phyloP scores from a whole-genome alignment of 129 eudicot species.

The Daucus carota region DH1_v3.0 NC_030381.2:36308501-36309000 shows the following conservation, averaged over 20 bases:
- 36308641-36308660: slow-evolving; percentile 80
- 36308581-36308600: slow-evolving; percentile 79
- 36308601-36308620: slow-evolving; percentile 81
- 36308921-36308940: slow-evolving; percentile 78
- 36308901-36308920: slow-evolving; percentile 92
- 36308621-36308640: slow-evolving; percentile 77
- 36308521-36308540: slow-evolving; percentile 83
- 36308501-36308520: slow-evolving; percentile 93
- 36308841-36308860: slow-evolving; percentile 91
- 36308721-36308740: slow-evolving; percentile 71
- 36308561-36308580: slow-evolving; percentile 71
- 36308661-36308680: slow-evolving; percentile 79
- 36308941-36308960: slow-evolving; percentile 98
- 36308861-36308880: slow-evolving; percentile 90
- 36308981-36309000: slow-evolving; percentile 93
- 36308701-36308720: slow-evolving; percentile 66
- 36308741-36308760: slow-evolving; percentile 66
- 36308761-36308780: slow-evolving; percentile 94
- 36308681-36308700: slow-evolving; percentile 75
- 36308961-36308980: slow-evolving; percentile 95
- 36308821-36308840: slow-evolving; percentile 94
- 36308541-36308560: slow-evolving; percentile 85
- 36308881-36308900: slow-evolving; percentile 99
- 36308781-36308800: slow-evolving; percentile 93
- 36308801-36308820: slow-evolving; percentile 75